Evolutionary conservation across 257 asterid genomes (phyloP).

Genomic region (Capsicum pubescens): DNA sequence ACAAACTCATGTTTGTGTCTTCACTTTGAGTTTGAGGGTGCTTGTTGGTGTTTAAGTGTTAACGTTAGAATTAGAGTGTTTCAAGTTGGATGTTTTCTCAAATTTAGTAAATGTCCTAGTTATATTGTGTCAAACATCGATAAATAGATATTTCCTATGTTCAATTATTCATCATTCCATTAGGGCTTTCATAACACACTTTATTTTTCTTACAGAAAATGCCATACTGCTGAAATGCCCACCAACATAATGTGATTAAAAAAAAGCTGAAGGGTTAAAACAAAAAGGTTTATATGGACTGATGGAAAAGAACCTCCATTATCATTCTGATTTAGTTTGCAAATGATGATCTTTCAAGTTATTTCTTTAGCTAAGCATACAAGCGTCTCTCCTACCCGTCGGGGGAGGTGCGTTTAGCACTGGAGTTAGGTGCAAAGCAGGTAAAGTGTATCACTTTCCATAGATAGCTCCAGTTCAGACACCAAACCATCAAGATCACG

Average conservation of each 20-base stretch:
- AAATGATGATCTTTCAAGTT: not conserved
- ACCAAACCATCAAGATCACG: not conserved
- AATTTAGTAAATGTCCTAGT: no score
- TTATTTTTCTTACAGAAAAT: not conserved
- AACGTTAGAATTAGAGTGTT: no score
- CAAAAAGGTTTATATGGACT: not conserved
- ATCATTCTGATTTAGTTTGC: not conserved
- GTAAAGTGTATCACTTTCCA: not conserved
- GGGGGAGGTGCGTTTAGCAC: not conserved
- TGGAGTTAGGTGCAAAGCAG: slow-evolving; percentile 18
- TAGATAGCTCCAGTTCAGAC: slow-evolving; percentile 7
- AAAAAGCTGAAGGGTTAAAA: not conserved
- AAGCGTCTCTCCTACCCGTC: not conserved
- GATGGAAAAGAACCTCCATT: not conserved
- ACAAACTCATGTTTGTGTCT: no score
- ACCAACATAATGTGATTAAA: no score
- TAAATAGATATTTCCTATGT: no score
- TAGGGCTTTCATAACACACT: not conserved
- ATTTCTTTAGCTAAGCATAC: not conserved
- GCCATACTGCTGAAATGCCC: not conserved
- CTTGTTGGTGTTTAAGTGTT: no score
- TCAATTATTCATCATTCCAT: not conserved
- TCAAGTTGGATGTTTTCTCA: no score
- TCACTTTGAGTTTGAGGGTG: no score
- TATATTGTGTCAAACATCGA: no score